These are phyloP conservation scores for Mycena kentingensis DNA, from an alignment of 768 basidiomycete species.

Conservation along the genomic window DNA sequence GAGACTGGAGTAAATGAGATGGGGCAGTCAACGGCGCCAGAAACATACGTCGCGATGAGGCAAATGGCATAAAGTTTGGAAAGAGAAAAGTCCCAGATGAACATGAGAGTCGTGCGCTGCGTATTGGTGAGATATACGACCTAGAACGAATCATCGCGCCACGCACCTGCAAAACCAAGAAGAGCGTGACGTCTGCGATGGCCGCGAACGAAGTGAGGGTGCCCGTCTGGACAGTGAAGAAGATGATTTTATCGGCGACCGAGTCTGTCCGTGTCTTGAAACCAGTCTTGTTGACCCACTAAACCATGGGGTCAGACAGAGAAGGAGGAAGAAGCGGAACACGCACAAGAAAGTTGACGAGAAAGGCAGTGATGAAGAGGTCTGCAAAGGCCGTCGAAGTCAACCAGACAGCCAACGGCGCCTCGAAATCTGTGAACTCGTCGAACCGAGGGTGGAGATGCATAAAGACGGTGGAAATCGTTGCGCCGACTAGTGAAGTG, in stretches of 20 bases:
- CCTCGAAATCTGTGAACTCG: neutral
- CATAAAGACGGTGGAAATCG: constrained; percentile 1
- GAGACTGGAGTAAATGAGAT: neutral
- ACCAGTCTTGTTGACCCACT: constrained; percentile 21
- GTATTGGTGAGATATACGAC: neutral
- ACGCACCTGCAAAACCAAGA: constrained; percentile 10
- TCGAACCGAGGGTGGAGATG: neutral
- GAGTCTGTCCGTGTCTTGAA: constrained; percentile 20
- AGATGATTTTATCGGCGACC: constrained; percentile 21
- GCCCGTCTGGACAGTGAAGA: constrained; percentile 23
- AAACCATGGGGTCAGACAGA: neutral
- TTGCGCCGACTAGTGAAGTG: constrained; percentile 8
- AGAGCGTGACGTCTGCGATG: constrained; percentile 15
- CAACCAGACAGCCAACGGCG: constrained; percentile 15
- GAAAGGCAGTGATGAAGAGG: constrained; percentile 19
- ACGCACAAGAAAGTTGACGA: constrained; percentile 20
- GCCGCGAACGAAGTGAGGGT: constrained; percentile 18
- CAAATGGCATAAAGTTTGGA: constrained; percentile 17
- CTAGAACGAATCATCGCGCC: too few relatives aligned
- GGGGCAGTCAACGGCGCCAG: neutral
- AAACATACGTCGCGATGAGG: constrained; percentile 15
- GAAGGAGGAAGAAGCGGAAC: neutral
- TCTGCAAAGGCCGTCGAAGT: constrained; percentile 18
- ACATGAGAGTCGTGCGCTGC: constrained; percentile 11
- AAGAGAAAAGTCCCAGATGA: constrained; percentile 23